A percentile compares a stretch with the other conserved stretches of the same genome.
These are phyloP conservation scores for Haberlea rhodopensis DNA, from an alignment of 257 asterid genomes.

Conservation along the genomic window DNA sequence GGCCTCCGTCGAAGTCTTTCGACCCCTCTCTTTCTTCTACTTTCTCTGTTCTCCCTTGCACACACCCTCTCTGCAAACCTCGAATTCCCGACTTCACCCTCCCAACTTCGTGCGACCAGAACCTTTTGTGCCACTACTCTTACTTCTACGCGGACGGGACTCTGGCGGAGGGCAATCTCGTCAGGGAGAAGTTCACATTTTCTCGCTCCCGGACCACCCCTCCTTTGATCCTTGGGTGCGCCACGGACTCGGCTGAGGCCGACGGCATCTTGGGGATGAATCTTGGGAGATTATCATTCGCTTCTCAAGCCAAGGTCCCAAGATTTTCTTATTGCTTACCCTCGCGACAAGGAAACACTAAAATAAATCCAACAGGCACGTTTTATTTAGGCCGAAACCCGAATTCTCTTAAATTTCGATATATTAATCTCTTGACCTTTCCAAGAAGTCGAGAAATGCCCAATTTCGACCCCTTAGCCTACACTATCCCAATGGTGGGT, in stretches of 20 bases:
- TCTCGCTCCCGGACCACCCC: constrained; percentile 62
- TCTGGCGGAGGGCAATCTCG: constrained; percentile 83
- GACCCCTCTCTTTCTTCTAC: constrained; percentile 80
- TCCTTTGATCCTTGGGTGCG: constrained; percentile 77
- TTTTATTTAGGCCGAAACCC: constrained; percentile 78
- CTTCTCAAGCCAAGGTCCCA: constrained; percentile 60
- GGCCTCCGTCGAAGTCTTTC: constrained; percentile 49
- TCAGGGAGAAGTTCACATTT: constrained; percentile 58
- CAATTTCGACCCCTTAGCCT: constrained; percentile 74
- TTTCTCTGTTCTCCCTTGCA: constrained; percentile 71
- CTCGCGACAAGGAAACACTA: constrained; percentile 24
- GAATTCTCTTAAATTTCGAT: constrained; percentile 41
- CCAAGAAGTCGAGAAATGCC: constrained; percentile 60
- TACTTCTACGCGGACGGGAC: constrained; percentile 87
- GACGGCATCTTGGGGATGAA: constrained; percentile 94
- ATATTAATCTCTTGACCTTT: constrained; percentile 49
- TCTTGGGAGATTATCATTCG: constrained; percentile 64
- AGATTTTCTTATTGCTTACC: constrained; percentile 91
- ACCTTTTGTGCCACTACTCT: constrained; percentile 70
- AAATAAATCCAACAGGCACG: constrained; percentile 45
- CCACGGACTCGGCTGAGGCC: constrained; percentile 49
- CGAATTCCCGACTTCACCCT: constrained; percentile 80
- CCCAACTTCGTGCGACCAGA: constrained; percentile 80
- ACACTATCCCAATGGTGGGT: constrained; percentile 55
- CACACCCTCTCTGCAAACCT: constrained; percentile 71